Base-by-base conservation (phyloP, 768 basidiomycete genomes). In the Sistotremastrum suecicum region DNA sequence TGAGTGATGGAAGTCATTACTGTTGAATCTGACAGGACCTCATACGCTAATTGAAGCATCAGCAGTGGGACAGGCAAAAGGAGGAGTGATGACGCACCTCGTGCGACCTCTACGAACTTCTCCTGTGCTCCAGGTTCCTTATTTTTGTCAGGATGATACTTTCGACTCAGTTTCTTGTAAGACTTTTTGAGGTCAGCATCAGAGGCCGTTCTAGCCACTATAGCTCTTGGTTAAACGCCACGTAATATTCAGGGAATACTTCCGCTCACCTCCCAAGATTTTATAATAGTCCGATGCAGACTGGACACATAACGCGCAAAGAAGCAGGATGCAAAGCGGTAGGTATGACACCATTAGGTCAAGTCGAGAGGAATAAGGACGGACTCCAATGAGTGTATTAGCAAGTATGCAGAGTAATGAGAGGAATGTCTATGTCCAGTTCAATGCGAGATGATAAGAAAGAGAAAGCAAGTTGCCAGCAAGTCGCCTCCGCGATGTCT, bases 111-210 rank as follows among this genome's bases (percentile, higher is more conserved):
- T 20, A 95, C 87, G 60, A 98, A 98, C 58, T 72, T 83, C 46
- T 75, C 75, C 56, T 90, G 82, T 8, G 90, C 85, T 2, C 68
- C 79, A 45, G 79, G 73, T 10, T 84, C 85, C 55, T 81, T 83
- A 63, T 92, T 95, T 69, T 94, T 95, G 70, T 99, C 94, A 0
- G 94, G 94, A 57, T 98, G 92, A 46, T 74, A 89, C 64, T 80
- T 87, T 55, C 78, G 78, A 60, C 87, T 88, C 11, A 92, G 69
- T 54, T 77, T 79, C 62, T 90, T 90, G 66, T 95, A 97, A 3
- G 91, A 88, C 52, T 85, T 82, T 62, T 83, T 76, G 59, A 97
- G 88, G 56, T 94, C 90, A 57, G 77, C 78, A 39, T 91, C 86
- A 35, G 82, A 81, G 9, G 90, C 88, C 39, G 84, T 80, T 53